Base-by-base conservation (phyloP, 2,329 filamentous ascomycete species). In the Magnaporthales sp. region DNA sequence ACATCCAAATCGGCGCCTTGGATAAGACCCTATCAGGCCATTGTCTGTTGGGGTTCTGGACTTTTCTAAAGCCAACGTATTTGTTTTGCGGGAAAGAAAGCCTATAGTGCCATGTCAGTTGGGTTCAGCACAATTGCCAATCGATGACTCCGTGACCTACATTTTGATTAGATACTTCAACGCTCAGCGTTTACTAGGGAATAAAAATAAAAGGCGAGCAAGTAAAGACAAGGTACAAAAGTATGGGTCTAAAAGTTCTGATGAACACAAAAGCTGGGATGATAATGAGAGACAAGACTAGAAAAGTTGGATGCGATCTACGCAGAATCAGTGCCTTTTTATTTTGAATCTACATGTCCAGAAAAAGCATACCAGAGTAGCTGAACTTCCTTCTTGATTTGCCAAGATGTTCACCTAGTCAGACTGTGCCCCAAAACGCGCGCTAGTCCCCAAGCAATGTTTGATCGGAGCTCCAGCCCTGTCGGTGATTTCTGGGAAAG, bases 1-100 rank as follows among this genome's bases (percentile, higher is more conserved):
- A 90, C 75, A 97, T 87, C 93, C 93, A 98, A 74, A 94, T 85
- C 46, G 93, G 93, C 63, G 93, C 86, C 80, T 93, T 95, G 73
- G 91, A 86, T 73, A 97, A 85, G 56, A 85, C 87, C 80, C 91
- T 93, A 75, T 85, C 85, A 10, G 93, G 93, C 93, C 93, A 96
- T 90, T 91, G 86, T 51, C 90, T 84, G 77, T 92, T 82, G 30
- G 88, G 86, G 54, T 58, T 58, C 10, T 58, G 24, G 54, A 58
- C 22, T n/a, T 58, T n/a, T 4, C n/a, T 58, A n/a, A 58, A 58
- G 54, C 54, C 54, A 15, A 22, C 24, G 11, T 58, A 58, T 58
- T 58, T 58, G 54, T 6, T 58, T 26, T 58, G 54, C 24, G 54
- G 54, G 6, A 13, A 26, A 26, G 54, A 26, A 58, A 24, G 54